phyloP scores from a whole-genome alignment of 805 yeast species.

The Maudiozyma saulgeensis region DNA sequence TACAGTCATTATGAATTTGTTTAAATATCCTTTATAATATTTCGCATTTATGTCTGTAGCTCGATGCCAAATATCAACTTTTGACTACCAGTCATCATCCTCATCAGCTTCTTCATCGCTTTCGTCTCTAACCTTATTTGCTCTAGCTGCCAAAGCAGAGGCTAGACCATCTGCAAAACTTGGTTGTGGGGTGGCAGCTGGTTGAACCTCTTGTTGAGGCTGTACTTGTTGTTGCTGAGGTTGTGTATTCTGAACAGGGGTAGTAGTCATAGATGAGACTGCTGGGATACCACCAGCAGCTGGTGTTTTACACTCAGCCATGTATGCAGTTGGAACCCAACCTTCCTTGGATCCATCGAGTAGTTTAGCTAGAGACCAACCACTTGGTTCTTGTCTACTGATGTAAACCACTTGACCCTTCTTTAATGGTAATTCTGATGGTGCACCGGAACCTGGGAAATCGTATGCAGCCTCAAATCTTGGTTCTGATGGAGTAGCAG shows the following conservation, averaged over 20 bases:
- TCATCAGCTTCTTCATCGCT: constrained; percentile 65
- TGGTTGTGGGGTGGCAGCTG: constrained; percentile 20
- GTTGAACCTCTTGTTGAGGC: constrained; percentile 9
- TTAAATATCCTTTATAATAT: neutral
- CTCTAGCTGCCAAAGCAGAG: constrained; percentile 74
- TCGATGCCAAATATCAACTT: neutral
- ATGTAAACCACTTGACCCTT: constrained; percentile 72
- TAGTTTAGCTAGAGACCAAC: constrained; percentile 88
- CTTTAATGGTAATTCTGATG: constrained; percentile 68
- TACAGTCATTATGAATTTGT: neutral
- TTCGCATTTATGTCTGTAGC: too few species aligned
- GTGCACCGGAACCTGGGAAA: constrained; percentile 75
- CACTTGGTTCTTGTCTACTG: constrained; percentile 64
- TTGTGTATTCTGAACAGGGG: constrained; percentile 4
- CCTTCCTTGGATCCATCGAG: constrained; percentile 75
- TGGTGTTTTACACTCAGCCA: constrained; percentile 42
- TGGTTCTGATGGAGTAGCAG: constrained; percentile 56
- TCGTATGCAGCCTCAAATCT: constrained; percentile 80
- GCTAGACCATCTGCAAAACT: constrained; percentile 77
- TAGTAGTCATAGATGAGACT: constrained; percentile 27
- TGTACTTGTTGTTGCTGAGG: constrained; percentile 4
- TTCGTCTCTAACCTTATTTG: constrained; percentile 48
- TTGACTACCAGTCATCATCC: constrained; percentile 37
- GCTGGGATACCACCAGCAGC: constrained; percentile 17
- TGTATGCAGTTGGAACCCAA: constrained; percentile 96